phyloP scores from a whole-genome alignment of 306 rosid genomes.

The Castanospermum australe region DNA sequence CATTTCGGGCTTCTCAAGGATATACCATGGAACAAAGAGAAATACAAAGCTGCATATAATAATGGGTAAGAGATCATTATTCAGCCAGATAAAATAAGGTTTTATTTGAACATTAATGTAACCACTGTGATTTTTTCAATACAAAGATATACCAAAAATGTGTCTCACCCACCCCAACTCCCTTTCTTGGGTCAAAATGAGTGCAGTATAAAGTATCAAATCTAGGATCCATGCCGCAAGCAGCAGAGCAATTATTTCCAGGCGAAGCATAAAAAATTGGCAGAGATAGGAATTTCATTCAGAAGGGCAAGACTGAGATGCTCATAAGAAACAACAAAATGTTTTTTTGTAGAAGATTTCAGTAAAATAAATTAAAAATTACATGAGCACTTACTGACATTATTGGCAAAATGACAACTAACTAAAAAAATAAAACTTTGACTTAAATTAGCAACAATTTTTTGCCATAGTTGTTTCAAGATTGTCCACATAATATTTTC shows the following conservation, averaged over 20 bases:
- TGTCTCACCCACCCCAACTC: neutral
- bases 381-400: too few species aligned
- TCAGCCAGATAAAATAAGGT: constrained; percentile 8
- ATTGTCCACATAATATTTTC: too few species aligned
- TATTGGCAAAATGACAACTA: too few species aligned
- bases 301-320: neutral
- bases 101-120: neutral
- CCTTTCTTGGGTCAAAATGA: neutral
- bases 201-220: constrained; percentile 4
- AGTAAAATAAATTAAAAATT: too few species aligned
- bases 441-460: too few species aligned
- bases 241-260: constrained; percentile 18
- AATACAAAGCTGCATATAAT: constrained; percentile 75
- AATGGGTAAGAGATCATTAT: constrained; percentile 20
- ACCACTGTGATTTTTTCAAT: neutral
- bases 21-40: constrained; percentile 89
- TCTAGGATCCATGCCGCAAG: constrained; percentile 6
- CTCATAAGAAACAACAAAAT: neutral
- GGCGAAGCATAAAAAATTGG: constrained; percentile 6
- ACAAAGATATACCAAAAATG: constrained; percentile 9
- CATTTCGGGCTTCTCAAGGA: constrained; percentile 91
- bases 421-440: too few species aligned
- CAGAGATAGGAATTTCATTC: neutral
- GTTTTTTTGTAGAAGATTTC: too few species aligned
- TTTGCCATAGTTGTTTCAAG: too few species aligned